Evolutionary conservation across 2,329 filamentous ascomycete species (phyloP).

Genomic region (Stachybotrys echinatus): DNA sequence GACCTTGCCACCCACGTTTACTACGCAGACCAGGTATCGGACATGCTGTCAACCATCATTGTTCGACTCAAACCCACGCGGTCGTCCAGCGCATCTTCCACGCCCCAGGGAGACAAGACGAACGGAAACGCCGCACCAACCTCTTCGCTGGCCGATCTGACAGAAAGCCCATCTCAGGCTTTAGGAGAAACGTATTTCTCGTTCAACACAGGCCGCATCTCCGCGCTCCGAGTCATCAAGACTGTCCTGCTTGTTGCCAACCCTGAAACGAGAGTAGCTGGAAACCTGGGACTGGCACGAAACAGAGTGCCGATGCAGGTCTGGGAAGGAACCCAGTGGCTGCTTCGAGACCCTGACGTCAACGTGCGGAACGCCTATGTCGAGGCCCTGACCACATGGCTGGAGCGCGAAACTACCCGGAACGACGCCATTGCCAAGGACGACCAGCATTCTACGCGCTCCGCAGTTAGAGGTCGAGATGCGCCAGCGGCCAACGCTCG

Average conservation of each 20-base stretch:
- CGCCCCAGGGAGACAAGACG: conserved; percentile 43
- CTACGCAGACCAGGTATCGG: conserved; percentile 91
- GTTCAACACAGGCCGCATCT: conserved; percentile 49
- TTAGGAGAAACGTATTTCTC: conserved; percentile 48
- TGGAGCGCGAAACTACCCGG: conserved; percentile 70
- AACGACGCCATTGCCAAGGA: conserved; percentile 59
- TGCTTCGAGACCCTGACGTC: conserved; percentile 73
- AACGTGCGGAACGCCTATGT: conserved; percentile 80
- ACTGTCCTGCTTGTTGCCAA: conserved; percentile 80
- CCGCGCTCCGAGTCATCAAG: conserved; percentile 74
- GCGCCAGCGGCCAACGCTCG: conserved; percentile 35
- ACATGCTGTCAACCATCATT: conserved; percentile 84
- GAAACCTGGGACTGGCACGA: conserved; percentile 60
- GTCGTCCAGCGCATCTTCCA: conserved; percentile 35
- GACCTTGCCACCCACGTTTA: conserved; percentile 91
- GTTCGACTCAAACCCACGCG: conserved; percentile 66
- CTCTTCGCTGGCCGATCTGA: conserved; percentile 30
- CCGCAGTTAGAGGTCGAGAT: conserved; percentile 36
- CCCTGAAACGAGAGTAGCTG: conserved; percentile 51
- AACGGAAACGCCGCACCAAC: conserved; percentile 25
- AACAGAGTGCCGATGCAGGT: conserved; percentile 73
- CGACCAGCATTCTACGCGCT: conserved; percentile 42
- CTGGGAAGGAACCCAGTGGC: conserved; percentile 97
- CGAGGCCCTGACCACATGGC: conserved; percentile 78
- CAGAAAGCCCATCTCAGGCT: conserved; percentile 36